Evolutionary conservation across 1,284 basidiomycete genomes (phyloP), one percentile per base, ranked within the genome.

Genomic region (Pulveroboletus sp.): DNA sequence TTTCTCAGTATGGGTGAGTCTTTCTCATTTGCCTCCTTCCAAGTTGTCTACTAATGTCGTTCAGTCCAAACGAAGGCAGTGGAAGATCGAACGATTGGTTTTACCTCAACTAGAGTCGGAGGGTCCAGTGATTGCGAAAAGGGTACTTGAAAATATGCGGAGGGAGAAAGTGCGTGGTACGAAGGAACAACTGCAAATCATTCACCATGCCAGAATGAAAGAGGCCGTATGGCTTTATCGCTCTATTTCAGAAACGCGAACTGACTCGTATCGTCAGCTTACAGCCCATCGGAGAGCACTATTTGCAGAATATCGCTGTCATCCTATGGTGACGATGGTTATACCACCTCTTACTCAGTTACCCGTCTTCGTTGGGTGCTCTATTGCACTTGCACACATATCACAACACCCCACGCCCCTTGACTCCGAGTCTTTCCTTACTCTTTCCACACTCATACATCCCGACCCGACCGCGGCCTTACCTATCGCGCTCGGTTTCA

Each of bases 1-100:
- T 19, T 77, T 91, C 58, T 84, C 87, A 58, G 67, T 93, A 71
- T 95, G 92, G 93, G 91, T 93, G 62, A 62, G 83, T 33, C 21
- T 40, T 55, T 35, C 43, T 53, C 53, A 40, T 53, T 47, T 53
- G 52, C 43, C 32, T 42, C 52, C 49, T 46, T 46, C 36, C 46
- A 54, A 53, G 52, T 37, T 57, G 44, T 61, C 43, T 8, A 35
- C 46, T 58, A 16, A 71, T 36, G 19, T 56, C 39, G 35, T 59
- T 17, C 54, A 91, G 88, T 82, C 83, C 33, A 83, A 84, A 63
- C 76, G 75, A 62, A 80, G 88, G 54, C 80, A 84, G 61, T 80
- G 81, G 71, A 77, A 82, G 58, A 78, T 84, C 21, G 83, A 89
- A 62, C 82, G 90, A 60, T 65, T 82, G 13, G 89, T 90, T 35